Conservation (phyloP, 2,329 filamentous ascomycete species). For the Gremmenia infestans region DNA sequence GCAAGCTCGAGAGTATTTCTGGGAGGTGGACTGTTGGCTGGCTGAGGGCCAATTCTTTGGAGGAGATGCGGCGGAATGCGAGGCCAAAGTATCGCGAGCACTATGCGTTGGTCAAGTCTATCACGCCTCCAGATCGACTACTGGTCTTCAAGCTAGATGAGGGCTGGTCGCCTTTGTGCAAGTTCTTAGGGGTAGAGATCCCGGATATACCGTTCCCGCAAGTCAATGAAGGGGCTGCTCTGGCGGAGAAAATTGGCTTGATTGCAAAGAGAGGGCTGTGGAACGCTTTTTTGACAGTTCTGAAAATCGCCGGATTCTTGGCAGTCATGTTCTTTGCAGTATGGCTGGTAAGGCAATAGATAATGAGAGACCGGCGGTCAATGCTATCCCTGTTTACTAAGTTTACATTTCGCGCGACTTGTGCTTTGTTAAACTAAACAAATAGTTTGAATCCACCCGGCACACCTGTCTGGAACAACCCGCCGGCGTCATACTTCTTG, state of each 20-base stretch:
- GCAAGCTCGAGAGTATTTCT: not conserved
- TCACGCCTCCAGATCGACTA: not conserved
- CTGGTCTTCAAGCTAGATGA: conserved; percentile 1
- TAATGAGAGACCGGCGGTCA: not conserved
- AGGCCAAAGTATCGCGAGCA: not conserved
- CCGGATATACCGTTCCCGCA: not conserved
- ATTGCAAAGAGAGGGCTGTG: not conserved
- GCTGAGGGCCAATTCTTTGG: not conserved
- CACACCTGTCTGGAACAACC: conserved; percentile 26
- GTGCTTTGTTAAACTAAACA: not conserved
- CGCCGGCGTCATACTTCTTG: conserved; percentile 25
- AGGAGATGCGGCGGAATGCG: conserved; percentile 1
- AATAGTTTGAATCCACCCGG: conserved; percentile 27
- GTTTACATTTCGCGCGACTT: not conserved
- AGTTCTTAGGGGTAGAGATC: not conserved
- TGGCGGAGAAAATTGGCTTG: not conserved
- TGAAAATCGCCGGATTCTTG: not conserved
- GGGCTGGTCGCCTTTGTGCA: conserved; percentile 1
- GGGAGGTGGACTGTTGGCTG: not conserved
- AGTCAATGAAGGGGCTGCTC: not conserved
- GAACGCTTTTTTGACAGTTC: not conserved
- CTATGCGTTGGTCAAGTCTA: not conserved
- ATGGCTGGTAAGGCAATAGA: not conserved
- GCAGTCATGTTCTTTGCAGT: not conserved
- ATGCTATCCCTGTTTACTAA: not conserved